Base-by-base conservation (phyloP, 768 basidiomycete species). In the Infundibulicybe gibba region DNA sequence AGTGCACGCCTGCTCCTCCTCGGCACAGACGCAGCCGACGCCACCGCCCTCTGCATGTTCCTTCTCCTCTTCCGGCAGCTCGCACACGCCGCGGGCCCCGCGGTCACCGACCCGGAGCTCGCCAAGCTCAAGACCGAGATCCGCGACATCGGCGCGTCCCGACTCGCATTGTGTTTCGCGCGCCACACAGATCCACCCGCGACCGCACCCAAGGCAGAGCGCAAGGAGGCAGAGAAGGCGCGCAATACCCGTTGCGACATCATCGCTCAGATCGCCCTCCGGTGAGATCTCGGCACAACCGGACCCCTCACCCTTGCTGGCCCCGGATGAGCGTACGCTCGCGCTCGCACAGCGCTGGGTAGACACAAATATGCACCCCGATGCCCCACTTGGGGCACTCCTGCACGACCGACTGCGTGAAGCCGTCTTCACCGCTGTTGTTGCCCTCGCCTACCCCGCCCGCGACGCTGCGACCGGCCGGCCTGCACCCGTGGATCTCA, bases 61-160 rank as follows among this genome's bases (percentile, higher is more conserved):
- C 70, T 90, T 32, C 70, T 93, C 57, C 80, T 92, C 16, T 91
- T 83, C 61, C 81, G 89, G 35, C 86, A 91, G 59, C 77, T 92
- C 53, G 42, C 52, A 32, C 52, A 51, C 32, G 61, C 49, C 57
- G 62, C 54, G 55, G 51, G 64, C 59, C 47, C 70, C 43, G 70
- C 68, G 59, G 62, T 78, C 44, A 76, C 73, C 53, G 78, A 78
- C 37, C 65, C 63, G 32, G 80, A 83, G 34, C 63, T 90, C 50
- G 60, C 75, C 50, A 70, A 69, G 52, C 65, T 93, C 40, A 87
- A 90, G 65, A 74, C 75, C 54, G 90, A 93, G 66, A 80, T 92
- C 51, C 78, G 84, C 60, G 85, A 84, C 58, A 80, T 85, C 44
- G 83, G 77, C 10, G 79, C 83, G 5, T 65, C 74, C 39, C 76